A percentile compares a stretch with the other conserved stretches of the same genome.
phyloP scores from a whole-genome alignment of 768 basidiomycete species.

The Scleroderma citrinum region DNA sequence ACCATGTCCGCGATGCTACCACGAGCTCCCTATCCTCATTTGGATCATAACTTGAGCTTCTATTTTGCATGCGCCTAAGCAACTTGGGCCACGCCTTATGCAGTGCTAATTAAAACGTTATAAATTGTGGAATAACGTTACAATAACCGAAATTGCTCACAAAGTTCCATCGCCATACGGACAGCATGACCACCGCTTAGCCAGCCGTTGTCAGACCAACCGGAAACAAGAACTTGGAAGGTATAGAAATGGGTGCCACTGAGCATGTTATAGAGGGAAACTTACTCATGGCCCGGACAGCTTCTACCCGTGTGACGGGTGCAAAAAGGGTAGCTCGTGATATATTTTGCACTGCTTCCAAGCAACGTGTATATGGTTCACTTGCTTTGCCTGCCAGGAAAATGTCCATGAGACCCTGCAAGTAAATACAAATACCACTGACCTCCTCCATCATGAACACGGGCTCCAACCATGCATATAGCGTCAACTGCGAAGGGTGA shows the following conservation, averaged over 20 bases:
- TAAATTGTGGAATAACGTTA: background rate
- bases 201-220: constrained; percentile 97
- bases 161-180: constrained; percentile 92
- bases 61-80: constrained; percentile 67
- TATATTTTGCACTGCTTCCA: constrained; percentile 82
- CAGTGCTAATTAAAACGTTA: constrained; percentile 49
- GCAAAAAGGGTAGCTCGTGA: constrained; percentile 84
- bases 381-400: constrained; percentile 55
- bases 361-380: constrained; percentile 63
- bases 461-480: constrained; percentile 91
- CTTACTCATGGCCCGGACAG: constrained; percentile 91
- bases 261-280: background rate
- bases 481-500: constrained; percentile 92
- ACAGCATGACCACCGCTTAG: constrained; percentile 94
- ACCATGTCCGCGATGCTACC: constrained; percentile 83
- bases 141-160: constrained; percentile 36
- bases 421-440: constrained; percentile 15
- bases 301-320: constrained; percentile 78
- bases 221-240: constrained; percentile 72
- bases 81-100: constrained; percentile 89
- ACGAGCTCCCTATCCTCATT: constrained; percentile 74
- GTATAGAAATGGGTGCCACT: constrained; percentile 1
- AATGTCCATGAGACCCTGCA: constrained; percentile 4
- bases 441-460: constrained; percentile 89
- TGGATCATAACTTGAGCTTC: constrained; percentile 41